Evolutionary conservation across 2,329 filamentous ascomycete genomes (phyloP).

Genomic region (Endoconidiophora polonica): DNA sequence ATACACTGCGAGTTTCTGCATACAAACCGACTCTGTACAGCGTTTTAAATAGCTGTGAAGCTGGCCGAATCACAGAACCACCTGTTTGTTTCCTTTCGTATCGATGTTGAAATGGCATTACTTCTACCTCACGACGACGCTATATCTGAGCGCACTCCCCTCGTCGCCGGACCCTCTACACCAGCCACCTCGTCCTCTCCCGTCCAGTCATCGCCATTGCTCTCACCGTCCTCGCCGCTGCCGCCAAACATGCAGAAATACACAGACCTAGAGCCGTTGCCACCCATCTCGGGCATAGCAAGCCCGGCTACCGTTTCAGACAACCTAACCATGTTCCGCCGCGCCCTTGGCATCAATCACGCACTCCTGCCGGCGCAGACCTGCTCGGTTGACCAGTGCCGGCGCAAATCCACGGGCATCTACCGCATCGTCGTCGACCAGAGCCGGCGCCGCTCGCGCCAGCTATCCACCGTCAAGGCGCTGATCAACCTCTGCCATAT

Average conservation of each 20-base stretch:
- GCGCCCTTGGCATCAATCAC: conserved; percentile 7
- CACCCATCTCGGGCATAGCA: background rate
- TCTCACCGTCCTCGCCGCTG: background rate
- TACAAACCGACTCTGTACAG: no score
- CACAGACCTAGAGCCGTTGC: background rate
- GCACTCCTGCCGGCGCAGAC: background rate
- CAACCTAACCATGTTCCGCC: conserved; percentile 6
- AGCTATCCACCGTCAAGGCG: conserved; percentile 21
- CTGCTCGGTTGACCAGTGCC: conserved; percentile 3
- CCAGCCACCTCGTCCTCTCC: background rate
- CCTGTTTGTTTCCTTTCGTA: no score
- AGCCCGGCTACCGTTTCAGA: background rate
- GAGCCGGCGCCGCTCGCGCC: conserved; percentile 13
- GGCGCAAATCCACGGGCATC: conserved; percentile 4
- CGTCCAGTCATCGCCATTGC: background rate
- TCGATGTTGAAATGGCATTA: background rate
- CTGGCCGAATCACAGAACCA: no score
- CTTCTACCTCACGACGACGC: background rate
- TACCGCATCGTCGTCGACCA: conserved; percentile 1
- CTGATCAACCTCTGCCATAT: conserved; percentile 28
- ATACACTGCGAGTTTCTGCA: no score
- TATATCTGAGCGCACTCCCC: background rate
- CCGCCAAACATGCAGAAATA: background rate
- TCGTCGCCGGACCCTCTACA: background rate
- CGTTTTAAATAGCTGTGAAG: no score